A percentile compares a stretch with the other conserved stretches of the same genome.
Evolutionary conservation across 257 asterid species (phyloP).

Genomic region (Nicotiana undulata): DNA sequence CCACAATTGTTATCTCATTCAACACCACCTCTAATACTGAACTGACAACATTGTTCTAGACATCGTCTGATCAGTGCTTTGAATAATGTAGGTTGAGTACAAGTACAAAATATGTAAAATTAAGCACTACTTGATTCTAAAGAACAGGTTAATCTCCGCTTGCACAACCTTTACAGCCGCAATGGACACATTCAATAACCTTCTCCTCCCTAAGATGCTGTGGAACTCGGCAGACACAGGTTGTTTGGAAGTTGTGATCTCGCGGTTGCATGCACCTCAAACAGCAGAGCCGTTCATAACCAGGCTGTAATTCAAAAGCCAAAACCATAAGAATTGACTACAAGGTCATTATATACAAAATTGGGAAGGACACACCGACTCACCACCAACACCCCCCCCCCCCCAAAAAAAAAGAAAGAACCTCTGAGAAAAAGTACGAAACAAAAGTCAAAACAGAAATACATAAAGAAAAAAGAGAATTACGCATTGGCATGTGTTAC

Average conservation of each 20-base stretch:
- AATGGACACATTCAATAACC: constrained; percentile 83
- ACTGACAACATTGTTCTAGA: background rate
- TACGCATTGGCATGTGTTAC: background rate
- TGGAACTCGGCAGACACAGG: constrained; percentile 93
- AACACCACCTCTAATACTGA: background rate
- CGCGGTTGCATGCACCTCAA: constrained; percentile 90
- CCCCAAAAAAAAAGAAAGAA: background rate
- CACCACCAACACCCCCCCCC: background rate
- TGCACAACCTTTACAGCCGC: constrained; percentile 88
- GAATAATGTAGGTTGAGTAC: background rate
- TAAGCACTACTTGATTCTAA: background rate
- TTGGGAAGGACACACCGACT: too few relatives aligned
- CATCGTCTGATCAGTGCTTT: background rate
- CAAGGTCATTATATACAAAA: background rate
- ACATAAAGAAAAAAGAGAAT: background rate
- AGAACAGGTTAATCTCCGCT: constrained; percentile 60
- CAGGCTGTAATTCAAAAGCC: constrained; percentile 56
- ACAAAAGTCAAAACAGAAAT: too few relatives aligned
- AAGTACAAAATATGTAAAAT: background rate
- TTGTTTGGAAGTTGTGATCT: constrained; percentile 83
- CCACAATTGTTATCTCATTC: background rate
- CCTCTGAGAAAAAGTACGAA: background rate
- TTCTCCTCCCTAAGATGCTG: constrained; percentile 84
- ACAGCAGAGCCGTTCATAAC: constrained; percentile 89
- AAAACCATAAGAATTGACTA: background rate